Conservation (phyloP, 331 rosid species). For the Stylosanthes scabra region DNA sequence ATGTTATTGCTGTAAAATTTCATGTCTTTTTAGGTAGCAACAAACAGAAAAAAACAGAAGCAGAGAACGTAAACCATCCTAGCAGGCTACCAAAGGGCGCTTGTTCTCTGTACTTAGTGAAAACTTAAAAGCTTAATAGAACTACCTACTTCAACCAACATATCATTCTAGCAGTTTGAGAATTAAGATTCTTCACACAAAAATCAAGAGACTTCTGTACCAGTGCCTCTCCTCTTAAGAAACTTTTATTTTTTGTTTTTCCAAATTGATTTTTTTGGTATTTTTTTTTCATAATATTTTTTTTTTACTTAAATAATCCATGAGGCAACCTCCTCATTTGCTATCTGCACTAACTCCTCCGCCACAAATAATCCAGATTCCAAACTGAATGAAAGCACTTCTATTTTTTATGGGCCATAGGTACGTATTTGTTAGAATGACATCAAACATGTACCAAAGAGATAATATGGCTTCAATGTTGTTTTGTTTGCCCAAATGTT, state of each 20-base stretch:
- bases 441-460: not conserved
- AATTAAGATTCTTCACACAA: slow-evolving; percentile 8
- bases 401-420: too few species aligned
- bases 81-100: not conserved
- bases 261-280: too few species aligned
- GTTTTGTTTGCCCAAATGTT: too few species aligned
- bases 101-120: not conserved
- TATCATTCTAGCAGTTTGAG: not conserved
- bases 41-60: slow-evolving; percentile 18
- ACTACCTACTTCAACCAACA: not conserved
- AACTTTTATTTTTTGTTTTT: too few species aligned
- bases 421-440: too few species aligned
- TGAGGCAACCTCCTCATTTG: too few species aligned
- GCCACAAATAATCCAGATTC: not conserved
- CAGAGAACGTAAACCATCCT: slow-evolving; percentile 14
- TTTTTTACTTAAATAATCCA: too few species aligned
- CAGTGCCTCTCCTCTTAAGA: not conserved
- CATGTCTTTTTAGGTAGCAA: slow-evolving; percentile 2
- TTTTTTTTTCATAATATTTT: too few species aligned
- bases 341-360: too few species aligned
- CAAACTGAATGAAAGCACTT: not conserved
- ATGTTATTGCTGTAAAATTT: not conserved
- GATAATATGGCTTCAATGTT: too few species aligned
- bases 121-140: not conserved
- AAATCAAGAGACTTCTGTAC: not conserved